Percentiles rank a stretch among this genome's conserved stretches.
Evolutionary conservation across 495 filamentous ascomycete species (phyloP).

Genomic region (Penicillium flavigenum): DNA sequence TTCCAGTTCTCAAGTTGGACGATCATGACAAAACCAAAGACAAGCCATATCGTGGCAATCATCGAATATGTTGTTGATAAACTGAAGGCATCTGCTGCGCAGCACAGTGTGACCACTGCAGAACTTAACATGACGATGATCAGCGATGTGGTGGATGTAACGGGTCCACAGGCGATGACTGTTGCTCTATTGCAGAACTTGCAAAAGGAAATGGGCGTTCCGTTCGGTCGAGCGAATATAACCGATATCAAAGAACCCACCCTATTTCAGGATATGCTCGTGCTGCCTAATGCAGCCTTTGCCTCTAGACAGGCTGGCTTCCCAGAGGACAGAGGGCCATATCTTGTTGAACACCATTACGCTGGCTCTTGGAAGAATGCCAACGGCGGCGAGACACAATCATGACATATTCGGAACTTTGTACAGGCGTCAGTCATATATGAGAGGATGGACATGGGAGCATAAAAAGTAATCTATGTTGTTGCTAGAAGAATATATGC

Average conservation of each 20-base stretch:
- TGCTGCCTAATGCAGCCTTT: slow-evolving; percentile 32
- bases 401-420: background rate
- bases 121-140: slow-evolving; percentile 16
- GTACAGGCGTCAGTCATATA: background rate
- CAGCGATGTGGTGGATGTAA: slow-evolving; percentile 24
- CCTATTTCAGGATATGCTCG: slow-evolving; percentile 28
- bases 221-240: slow-evolving; percentile 22
- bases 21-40: slow-evolving; percentile 35
- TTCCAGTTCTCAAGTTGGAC: slow-evolving; percentile 44
- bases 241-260: slow-evolving; percentile 21
- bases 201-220: slow-evolving; percentile 14
- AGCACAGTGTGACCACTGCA: slow-evolving; percentile 3
- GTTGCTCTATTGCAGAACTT: slow-evolving; percentile 15
- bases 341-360: slow-evolving; percentile 34
- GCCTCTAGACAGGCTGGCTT: slow-evolving; percentile 22
- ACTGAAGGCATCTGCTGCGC: slow-evolving; percentile 10
- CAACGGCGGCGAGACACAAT: slow-evolving; percentile 13
- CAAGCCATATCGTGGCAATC: slow-evolving; percentile 14
- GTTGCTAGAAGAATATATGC: background rate
- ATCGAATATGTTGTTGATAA: slow-evolving; percentile 24
- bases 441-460: background rate
- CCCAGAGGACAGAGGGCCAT: slow-evolving; percentile 17
- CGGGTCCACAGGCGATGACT: slow-evolving; percentile 25
- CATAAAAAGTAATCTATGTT: background rate
- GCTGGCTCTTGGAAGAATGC: slow-evolving; percentile 33